These are phyloP conservation scores for Actinidia chinensis DNA, from an alignment of 179 eudicot species.

Conservation along the genomic window DNA sequence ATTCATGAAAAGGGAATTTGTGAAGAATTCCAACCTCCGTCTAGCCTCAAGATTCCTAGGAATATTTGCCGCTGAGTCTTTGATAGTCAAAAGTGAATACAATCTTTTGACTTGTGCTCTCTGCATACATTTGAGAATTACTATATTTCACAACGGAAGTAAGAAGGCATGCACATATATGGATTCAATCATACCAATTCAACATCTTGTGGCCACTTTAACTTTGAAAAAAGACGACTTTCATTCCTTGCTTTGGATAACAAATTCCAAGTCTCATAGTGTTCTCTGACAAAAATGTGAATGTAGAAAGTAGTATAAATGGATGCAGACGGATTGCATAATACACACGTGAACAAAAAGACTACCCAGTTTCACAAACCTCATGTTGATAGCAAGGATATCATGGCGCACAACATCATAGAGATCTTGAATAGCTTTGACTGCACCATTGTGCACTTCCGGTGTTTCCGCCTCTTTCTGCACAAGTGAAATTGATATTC, in stretches of 20 bases:
- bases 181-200: constrained; percentile 55
- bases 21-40: constrained; percentile 80
- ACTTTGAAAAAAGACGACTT: constrained; percentile 75
- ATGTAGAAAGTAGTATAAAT: background rate
- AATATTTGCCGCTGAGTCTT: constrained; percentile 84
- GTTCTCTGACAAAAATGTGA: constrained; percentile 41
- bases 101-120: constrained; percentile 74
- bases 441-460: constrained; percentile 79
- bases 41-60: constrained; percentile 93
- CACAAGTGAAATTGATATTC: constrained; percentile 17
- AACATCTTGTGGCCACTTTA: constrained; percentile 88
- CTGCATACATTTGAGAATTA: constrained; percentile 40
- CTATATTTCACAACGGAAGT: constrained; percentile 1
- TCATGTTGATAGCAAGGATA: constrained; percentile 69
- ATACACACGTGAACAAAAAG: constrained; percentile 14
- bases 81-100: constrained; percentile 78
- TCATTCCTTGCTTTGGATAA: constrained; percentile 78
- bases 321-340: background rate
- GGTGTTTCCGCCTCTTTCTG: constrained; percentile 74
- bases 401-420: constrained; percentile 84
- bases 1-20: constrained; percentile 94
- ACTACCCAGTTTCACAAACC: constrained; percentile 42
- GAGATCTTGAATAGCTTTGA: constrained; percentile 93
- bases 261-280: constrained; percentile 68
- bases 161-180: background rate